phyloP scores from a whole-genome alignment of 1,284 basidiomycete genomes.

The Golubevia pallescens region DNA sequence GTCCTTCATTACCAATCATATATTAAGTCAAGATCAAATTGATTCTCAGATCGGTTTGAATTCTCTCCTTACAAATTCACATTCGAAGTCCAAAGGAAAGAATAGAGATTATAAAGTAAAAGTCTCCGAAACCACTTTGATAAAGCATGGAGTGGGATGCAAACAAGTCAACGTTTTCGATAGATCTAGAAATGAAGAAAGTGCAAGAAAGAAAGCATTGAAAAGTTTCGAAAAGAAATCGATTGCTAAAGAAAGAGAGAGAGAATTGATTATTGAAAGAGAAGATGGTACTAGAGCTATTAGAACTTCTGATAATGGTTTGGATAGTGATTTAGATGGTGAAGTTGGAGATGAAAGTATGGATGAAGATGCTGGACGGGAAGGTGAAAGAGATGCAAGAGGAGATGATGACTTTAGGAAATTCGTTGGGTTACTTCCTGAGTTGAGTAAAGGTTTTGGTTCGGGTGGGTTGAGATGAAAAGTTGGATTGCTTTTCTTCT shows the following conservation, averaged over 20 bases:
- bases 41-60: background rate
- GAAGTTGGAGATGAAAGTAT: no score
- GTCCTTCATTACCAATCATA: conserved; percentile 15
- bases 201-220: background rate
- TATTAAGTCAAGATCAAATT: background rate
- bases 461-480: no score
- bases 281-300: no score
- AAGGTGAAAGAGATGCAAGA: no score
- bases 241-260: background rate
- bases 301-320: no score
- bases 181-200: no score
- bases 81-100: background rate
- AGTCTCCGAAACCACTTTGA: background rate
- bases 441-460: no score
- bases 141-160: background rate
- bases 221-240: background rate
- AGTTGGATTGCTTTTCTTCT: no score
- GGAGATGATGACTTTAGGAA: no score
- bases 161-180: background rate
- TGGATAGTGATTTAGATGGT: no score
- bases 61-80: background rate
- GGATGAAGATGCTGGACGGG: no score
- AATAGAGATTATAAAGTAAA: background rate
- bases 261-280: background rate
- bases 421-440: no score